phyloP scores from a whole-genome alignment of 768 basidiomycete species.

The Suillus lakei region DNA sequence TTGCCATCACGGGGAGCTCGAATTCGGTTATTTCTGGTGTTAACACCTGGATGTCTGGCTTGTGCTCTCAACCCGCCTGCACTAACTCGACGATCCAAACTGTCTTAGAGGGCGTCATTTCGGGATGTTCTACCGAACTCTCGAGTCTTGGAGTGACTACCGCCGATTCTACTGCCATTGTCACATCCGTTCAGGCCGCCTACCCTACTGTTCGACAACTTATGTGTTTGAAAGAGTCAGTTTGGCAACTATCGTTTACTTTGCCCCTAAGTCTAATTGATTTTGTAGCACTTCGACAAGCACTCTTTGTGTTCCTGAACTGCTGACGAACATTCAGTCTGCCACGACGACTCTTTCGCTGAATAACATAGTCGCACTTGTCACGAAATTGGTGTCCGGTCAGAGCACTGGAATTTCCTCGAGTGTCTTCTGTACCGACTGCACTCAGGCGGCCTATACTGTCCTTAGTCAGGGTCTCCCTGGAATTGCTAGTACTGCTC shows the following conservation, averaged over 20 bases:
- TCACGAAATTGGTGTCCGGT: slow-evolving; percentile 15
- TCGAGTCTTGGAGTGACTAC: slow-evolving; percentile 26
- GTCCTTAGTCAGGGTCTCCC: slow-evolving; percentile 44
- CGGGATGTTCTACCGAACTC: slow-evolving; percentile 52
- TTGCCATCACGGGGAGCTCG: slow-evolving; percentile 28
- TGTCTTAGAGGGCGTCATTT: slow-evolving; percentile 57
- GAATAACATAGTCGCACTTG: slow-evolving; percentile 20
- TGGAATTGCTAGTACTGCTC: slow-evolving; percentile 28
- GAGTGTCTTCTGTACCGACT: slow-evolving; percentile 57
- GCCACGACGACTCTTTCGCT: slow-evolving; percentile 26
- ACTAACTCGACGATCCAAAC: slow-evolving; percentile 61
- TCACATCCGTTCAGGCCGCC: slow-evolving; percentile 47
- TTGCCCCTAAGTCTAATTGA: not conserved
- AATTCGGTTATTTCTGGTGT: slow-evolving; percentile 47
- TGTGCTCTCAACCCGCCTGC: slow-evolving; percentile 59
- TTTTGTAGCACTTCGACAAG: slow-evolving; percentile 37
- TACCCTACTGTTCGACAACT: slow-evolving; percentile 64
- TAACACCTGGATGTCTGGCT: slow-evolving; percentile 61
- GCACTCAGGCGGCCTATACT: slow-evolving; percentile 57
- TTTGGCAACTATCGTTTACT: slow-evolving; percentile 13
- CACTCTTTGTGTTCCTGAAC: slow-evolving; percentile 62
- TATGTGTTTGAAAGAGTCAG: slow-evolving; percentile 70
- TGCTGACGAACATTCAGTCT: slow-evolving; percentile 55
- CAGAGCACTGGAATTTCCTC: slow-evolving; percentile 21
- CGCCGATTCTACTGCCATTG: slow-evolving; percentile 27